Percentiles rank a stretch among this genome's conserved stretches.
These are phyloP conservation scores for Raddia guianensis DNA, from an alignment of 176 grass and related monocot species.

Conservation along the genomic window DNA sequence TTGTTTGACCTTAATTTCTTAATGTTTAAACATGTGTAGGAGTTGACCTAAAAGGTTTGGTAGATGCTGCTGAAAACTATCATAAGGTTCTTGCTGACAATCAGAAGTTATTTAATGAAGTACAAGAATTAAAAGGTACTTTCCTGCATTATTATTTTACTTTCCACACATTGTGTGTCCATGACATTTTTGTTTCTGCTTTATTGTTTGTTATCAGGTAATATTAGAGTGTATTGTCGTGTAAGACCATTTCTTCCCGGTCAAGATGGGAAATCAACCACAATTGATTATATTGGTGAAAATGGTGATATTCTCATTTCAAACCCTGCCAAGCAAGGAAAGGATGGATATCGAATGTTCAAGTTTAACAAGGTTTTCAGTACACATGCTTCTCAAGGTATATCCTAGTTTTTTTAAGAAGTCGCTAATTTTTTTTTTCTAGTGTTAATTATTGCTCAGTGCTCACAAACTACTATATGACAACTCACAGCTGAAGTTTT, in stretches of 20 bases:
- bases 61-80: slow-evolving; percentile 93
- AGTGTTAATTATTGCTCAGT: slow-evolving; percentile 35
- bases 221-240: slow-evolving; percentile 97
- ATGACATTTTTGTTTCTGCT: slow-evolving; percentile 24
- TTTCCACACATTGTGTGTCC: neutral
- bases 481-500: slow-evolving; percentile 80
- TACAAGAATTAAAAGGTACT: slow-evolving; percentile 97
- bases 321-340: slow-evolving; percentile 92
- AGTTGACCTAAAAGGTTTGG: slow-evolving; percentile 69
- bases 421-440: neutral
- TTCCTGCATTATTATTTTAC: neutral
- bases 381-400: slow-evolving; percentile 88
- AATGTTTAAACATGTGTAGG: slow-evolving; percentile 53
- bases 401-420: neutral
- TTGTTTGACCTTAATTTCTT: neutral
- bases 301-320: slow-evolving; percentile 84
- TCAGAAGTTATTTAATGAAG: slow-evolving; percentile 91
- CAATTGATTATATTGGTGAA: slow-evolving; percentile 92
- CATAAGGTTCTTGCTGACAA: slow-evolving; percentile 91
- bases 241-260: slow-evolving; percentile 92
- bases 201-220: slow-evolving; percentile 59
- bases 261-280: slow-evolving; percentile 74
- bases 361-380: slow-evolving; percentile 96
- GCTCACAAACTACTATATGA: slow-evolving; percentile 7
- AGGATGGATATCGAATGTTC: slow-evolving; percentile 87